A percentile compares a stretch with the other conserved stretches of the same genome.
These are phyloP conservation scores for Phytopythium ostracodes DNA, from an alignment of 352 stramenopile species.

Conservation along the genomic window DNA sequence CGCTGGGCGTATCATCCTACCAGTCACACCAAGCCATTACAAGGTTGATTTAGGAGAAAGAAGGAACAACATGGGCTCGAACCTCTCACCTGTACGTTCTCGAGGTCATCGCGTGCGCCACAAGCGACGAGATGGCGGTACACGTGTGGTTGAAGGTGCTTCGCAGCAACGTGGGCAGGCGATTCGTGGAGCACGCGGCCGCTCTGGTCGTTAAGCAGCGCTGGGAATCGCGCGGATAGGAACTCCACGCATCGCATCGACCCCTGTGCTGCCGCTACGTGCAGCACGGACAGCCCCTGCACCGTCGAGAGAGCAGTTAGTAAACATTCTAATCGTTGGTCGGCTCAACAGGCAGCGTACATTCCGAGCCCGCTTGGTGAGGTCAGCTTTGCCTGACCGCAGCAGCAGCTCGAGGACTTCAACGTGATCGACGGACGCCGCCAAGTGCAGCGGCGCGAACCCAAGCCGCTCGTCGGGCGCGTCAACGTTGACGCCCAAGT, in stretches of 20 bases:
- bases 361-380: slow-evolving; percentile 42
- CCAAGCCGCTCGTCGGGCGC: slow-evolving; percentile 34
- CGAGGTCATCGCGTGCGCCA: slow-evolving; percentile 39
- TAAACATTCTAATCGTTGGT: not conserved
- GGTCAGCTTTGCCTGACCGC: slow-evolving; percentile 37
- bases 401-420: slow-evolving; percentile 41
- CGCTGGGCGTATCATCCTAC: slow-evolving; percentile 32
- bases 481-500: slow-evolving; percentile 42
- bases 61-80: no score
- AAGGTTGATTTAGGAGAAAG: not conserved
- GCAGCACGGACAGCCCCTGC: slow-evolving; percentile 52
- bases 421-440: slow-evolving; percentile 48
- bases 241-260: slow-evolving; percentile 48
- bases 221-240: slow-evolving; percentile 29
- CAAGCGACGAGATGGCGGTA: slow-evolving; percentile 30
- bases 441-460: slow-evolving; percentile 58
- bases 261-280: slow-evolving; percentile 45
- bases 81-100: slow-evolving; percentile 55
- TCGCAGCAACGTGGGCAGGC: slow-evolving; percentile 55
- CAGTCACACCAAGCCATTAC: not conserved
- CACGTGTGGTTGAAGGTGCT: slow-evolving; percentile 36
- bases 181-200: slow-evolving; percentile 47
- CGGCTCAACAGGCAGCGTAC: slow-evolving; percentile 7
- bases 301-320: not conserved
- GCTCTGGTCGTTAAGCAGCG: slow-evolving; percentile 28